Base-by-base conservation (phyloP, 2,329 filamentous ascomycete species). In the Colletotrichum musicola region DNA sequence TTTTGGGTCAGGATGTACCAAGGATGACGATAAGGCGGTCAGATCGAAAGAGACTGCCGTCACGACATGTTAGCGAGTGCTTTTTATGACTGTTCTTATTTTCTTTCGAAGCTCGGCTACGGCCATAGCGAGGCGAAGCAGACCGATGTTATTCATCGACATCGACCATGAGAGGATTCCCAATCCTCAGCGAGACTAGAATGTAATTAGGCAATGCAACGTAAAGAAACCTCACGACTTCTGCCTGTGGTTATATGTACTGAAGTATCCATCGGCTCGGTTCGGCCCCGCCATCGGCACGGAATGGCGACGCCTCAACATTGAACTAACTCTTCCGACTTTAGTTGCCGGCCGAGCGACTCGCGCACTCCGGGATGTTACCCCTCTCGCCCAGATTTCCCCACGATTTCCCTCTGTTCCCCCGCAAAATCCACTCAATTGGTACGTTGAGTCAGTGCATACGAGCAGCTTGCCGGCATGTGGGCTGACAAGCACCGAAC, bases 371-470 rank as follows among this genome's bases (percentile, higher is more conserved):
- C 18, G 54, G 46, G 18, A 22, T 54, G 20, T 14, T 18, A 49
- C 56, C 49, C 35, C 27, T 13, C 42, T 16, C 58, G 16, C 50
- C 20, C 40, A 25, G 58, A 18, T 9, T 66, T 25, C 64, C 58
- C 64, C 64, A 22, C 58, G 55, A 46, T 35, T 42, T 42, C 14
- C 0, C 7, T 10, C 30, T 10, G 7, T 35, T 35, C 30, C 30
- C 40, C 40, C 40, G 40, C 40, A 42, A 42, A 42, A 14, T 14
- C 40, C 4, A 42, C 40, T 42, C 40, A 7, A 14, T 14, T 42
- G 40, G 40, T 10, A 35, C 7, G 30, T 35, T 35, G 30, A 35
- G 10, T 10, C 30, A 35, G 7, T 42, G 12, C 40, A 6, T 6
- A 42, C 14, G 4, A n/a, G 6, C 10, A 7, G 56, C 44, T 18